Evolutionary conservation across 2,329 filamentous ascomycete genomes (phyloP).

Genomic region (Cladophialophora carrionii): DNA sequence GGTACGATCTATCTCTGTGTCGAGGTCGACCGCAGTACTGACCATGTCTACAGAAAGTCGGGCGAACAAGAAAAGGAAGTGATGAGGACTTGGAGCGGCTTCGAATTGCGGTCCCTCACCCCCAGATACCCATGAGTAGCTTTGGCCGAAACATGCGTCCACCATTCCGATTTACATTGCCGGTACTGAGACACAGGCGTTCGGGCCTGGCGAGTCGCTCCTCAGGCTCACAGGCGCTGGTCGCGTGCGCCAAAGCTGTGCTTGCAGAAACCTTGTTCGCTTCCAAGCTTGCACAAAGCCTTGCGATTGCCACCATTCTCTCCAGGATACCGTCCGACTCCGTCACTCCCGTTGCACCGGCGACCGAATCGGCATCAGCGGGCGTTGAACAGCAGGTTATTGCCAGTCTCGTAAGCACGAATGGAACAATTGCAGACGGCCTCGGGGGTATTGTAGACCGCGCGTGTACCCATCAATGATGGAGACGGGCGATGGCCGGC

Average conservation of each 20-base stretch:
- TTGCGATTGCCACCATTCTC: not conserved
- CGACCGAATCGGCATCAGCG: conserved; percentile 7
- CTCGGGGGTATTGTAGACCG: not conserved
- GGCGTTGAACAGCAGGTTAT: not conserved
- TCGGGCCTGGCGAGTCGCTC: not conserved
- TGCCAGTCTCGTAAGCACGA: not conserved
- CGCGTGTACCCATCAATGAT: not conserved
- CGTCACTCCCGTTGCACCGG: conserved; percentile 8
- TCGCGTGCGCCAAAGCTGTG: not conserved
- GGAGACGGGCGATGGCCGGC: conserved; percentile 4
- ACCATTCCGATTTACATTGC: not conserved
- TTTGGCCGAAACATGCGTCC: not conserved
- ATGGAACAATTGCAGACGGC: not conserved
- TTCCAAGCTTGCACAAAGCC: conserved; percentile 2
- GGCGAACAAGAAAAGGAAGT: conserved; percentile 30
- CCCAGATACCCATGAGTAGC: conserved; percentile 25
- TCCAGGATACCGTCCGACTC: not conserved
- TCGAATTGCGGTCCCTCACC: conserved; percentile 24
- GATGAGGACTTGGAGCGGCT: conserved; percentile 7
- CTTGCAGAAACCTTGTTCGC: not conserved
- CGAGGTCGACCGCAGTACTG: conserved; percentile 5
- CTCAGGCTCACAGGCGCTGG: not conserved
- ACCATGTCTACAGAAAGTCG: conserved; percentile 27
- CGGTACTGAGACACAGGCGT: not conserved
- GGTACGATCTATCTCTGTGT: conserved; percentile 41